phyloP scores from a whole-genome alignment of 306 rosid genomes.

The Sindora glabra region DNA sequence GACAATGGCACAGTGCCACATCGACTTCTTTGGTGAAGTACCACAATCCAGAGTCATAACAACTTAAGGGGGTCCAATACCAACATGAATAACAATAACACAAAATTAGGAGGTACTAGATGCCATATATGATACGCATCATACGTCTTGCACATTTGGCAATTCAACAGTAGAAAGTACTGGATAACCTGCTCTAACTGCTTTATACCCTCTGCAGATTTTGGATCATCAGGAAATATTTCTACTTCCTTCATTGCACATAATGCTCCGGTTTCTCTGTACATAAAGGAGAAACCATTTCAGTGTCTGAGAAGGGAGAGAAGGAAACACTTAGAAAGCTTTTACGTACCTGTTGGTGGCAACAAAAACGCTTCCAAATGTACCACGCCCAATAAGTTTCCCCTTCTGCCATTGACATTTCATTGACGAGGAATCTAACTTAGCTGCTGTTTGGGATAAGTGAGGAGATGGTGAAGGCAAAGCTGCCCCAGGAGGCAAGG shows the following conservation, averaged over 20 bases:
- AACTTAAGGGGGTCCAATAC: not conserved
- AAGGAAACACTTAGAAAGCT: conserved; percentile 3
- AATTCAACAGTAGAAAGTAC: not conserved
- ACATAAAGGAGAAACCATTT: not conserved
- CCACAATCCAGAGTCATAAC: not conserved
- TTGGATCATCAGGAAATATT: conserved; percentile 78
- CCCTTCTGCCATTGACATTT: conserved; percentile 91
- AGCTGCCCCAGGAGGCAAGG: conserved; percentile 78
- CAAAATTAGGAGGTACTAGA: not conserved
- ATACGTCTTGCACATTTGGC: not conserved
- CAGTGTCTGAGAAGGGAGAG: conserved; percentile 10
- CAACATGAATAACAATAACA: not conserved
- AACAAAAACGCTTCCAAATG: conserved; percentile 90
- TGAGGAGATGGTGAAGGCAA: conserved; percentile 35
- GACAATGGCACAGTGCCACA: not conserved
- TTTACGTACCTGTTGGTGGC: conserved; percentile 73
- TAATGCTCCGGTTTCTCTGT: conserved; percentile 86
- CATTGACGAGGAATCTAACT: conserved; percentile 46
- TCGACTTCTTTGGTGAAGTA: not conserved
- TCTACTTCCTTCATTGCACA: conserved; percentile 99
- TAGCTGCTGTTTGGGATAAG: conserved; percentile 28
- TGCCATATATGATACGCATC: not conserved
- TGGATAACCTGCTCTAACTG: conserved; percentile 84
- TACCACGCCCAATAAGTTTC: conserved; percentile 96
- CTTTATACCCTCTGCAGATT: conserved; percentile 80